Base-by-base conservation (phyloP, 169 alveolate species). In the Plasmodium gonderi region DNA sequence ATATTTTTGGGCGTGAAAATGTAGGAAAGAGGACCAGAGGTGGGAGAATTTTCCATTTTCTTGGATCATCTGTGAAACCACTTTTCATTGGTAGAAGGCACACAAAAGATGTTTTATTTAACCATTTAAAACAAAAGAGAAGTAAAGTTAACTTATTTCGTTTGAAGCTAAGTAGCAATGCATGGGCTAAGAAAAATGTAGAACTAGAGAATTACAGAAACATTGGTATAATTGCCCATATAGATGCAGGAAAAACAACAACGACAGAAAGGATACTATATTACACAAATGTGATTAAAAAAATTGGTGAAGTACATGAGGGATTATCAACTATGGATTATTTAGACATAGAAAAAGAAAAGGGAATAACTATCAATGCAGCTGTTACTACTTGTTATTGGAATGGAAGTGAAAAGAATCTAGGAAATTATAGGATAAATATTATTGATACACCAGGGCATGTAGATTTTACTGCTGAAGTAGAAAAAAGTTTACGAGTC, bases 371-470 rank as follows among this genome's bases (percentile, higher is more conserved):
- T 23, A 98, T 98, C 75, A 97, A 99, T 44, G 97, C 99, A 12
- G 99, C 99, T 0, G 99, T 99, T 14, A 98, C 99, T 23, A 97
- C 99, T 7, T 98, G 98, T 89, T 97, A 95, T 75, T 98, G 99
- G 99, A 91, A 94, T 29, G 97, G 96, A 3, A 96, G 97, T 68
- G 95, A 94, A 69, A 92, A 95, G 45, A 94, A 95, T 83, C 60
- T 95, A 74, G 95, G 92, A 68, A 91, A 93, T 36, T 97, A 95
- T 89, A 95, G 99, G 79, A 95, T 98, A 90, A 98, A 98, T 95
- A 94, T 98, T 14, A 98, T 98, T n/a, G 99, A 98, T 91, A 98
- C 99, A 1, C 99, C 99, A 20, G 99, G 99, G 0, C 99, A 98
- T 92, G 99, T 98, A 23, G 99, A 98, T 92, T 98, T 98, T 94